Evolutionary conservation across 202 grass and related monocot genomes (phyloP).

Genomic region (Schoenoplectus tabernaemontani): DNA sequence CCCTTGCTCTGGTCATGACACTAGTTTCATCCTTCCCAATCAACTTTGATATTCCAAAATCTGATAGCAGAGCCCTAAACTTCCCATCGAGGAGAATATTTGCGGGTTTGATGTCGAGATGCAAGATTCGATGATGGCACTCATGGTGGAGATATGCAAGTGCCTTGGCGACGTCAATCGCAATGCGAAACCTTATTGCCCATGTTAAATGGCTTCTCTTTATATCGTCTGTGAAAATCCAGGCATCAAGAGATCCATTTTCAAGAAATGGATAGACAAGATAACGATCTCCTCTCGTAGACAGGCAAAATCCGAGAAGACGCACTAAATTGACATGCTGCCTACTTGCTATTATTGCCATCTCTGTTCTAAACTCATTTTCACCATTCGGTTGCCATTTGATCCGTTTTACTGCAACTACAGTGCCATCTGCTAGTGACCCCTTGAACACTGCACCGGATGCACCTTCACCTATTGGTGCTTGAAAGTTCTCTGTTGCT

Average conservation of each 20-base stretch:
- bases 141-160: constrained; percentile 64
- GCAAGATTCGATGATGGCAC: constrained; percentile 35
- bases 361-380: constrained; percentile 32
- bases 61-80: constrained; percentile 39
- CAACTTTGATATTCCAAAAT: constrained; percentile 55
- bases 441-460: constrained; percentile 44
- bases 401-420: constrained; percentile 43
- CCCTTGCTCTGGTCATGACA: constrained; percentile 36
- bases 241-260: constrained; percentile 47
- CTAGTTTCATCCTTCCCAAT: constrained; percentile 38
- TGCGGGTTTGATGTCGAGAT: constrained; percentile 63
- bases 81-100: constrained; percentile 51
- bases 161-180: constrained; percentile 42
- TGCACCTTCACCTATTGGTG: constrained; percentile 28
- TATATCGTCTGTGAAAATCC: constrained; percentile 32
- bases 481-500: constrained; percentile 30
- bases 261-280: constrained; percentile 46
- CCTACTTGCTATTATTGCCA: constrained; percentile 32
- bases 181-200: constrained; percentile 26
- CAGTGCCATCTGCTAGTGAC: constrained; percentile 33
- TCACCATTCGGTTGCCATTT: constrained; percentile 14
- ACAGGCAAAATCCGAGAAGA: constrained; percentile 45
- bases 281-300: constrained; percentile 6
- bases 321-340: constrained; percentile 44
- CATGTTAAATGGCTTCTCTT: constrained; percentile 27